Conservation (phyloP, 768 basidiomycete species). For the Amanita rubescens region DNA sequence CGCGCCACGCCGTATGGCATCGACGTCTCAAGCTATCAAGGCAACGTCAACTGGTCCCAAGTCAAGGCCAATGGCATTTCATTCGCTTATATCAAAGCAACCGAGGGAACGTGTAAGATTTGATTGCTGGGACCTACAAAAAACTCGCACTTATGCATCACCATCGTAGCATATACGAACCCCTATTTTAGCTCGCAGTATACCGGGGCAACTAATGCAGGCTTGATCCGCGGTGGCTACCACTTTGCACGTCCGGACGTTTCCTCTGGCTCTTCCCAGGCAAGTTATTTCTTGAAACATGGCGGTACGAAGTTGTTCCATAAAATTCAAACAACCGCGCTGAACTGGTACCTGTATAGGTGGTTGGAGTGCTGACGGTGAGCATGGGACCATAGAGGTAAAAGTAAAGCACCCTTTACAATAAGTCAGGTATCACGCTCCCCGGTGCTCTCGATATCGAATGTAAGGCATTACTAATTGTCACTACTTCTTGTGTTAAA, state of each 20-base stretch:
- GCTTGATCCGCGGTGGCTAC: slow-evolving; percentile 52
- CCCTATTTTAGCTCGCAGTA: slow-evolving; percentile 45
- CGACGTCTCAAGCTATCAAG: slow-evolving; percentile 48
- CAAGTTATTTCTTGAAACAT: slow-evolving; percentile 48
- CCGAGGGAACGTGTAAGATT: slow-evolving; percentile 48
- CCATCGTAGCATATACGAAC: slow-evolving; percentile 27
- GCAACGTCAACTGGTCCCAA: slow-evolving; percentile 41
- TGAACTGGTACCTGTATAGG: slow-evolving; percentile 19
- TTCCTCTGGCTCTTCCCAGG: slow-evolving; percentile 51
- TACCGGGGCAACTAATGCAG: slow-evolving; percentile 45
- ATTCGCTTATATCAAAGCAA: slow-evolving; percentile 64
- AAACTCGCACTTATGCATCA: not conserved
- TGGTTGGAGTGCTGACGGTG: slow-evolving; percentile 44
- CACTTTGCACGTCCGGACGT: slow-evolving; percentile 52
- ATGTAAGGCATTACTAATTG: slow-evolving; percentile 27
- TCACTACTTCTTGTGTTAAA: not conserved
- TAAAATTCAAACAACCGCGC: not conserved
- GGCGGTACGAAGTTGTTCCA: too few relatives aligned
- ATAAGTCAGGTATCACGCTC: slow-evolving; percentile 34
- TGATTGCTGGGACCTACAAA: not conserved
- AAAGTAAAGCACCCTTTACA: not conserved
- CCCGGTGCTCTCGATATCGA: slow-evolving; percentile 62
- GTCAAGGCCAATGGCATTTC: slow-evolving; percentile 43
- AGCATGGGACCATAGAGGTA: slow-evolving; percentile 9
- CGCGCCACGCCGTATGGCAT: slow-evolving; percentile 41